These are phyloP conservation scores for Tricharina praecox DNA, from an alignment of 495 filamentous ascomycete species.

Conservation along the genomic window DNA sequence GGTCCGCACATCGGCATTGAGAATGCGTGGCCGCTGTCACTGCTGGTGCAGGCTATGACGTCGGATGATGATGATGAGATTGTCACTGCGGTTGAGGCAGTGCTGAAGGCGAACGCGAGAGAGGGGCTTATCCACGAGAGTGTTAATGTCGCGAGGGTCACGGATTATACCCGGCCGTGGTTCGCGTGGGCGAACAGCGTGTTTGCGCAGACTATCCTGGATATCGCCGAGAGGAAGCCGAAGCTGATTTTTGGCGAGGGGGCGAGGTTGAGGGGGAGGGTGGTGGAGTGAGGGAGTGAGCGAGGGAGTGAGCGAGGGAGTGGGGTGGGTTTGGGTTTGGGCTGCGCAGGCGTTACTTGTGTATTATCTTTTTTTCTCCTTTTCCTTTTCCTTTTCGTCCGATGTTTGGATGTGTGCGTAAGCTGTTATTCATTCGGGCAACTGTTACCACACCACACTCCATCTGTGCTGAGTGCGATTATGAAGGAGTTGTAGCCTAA, in stretches of 20 bases:
- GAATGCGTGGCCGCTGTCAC: constrained; percentile 95
- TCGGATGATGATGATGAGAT: constrained; percentile 80
- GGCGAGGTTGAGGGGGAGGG: too few species aligned
- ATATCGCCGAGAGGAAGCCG: constrained; percentile 71
- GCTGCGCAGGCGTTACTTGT: too few species aligned
- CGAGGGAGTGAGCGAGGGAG: too few species aligned
- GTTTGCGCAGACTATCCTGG: constrained; percentile 82
- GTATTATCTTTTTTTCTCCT: too few species aligned
- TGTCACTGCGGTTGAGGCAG: constrained; percentile 45
- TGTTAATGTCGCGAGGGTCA: constrained; percentile 59
- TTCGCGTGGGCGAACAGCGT: constrained; percentile 98
- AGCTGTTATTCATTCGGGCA: too few species aligned
- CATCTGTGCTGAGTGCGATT: too few species aligned
- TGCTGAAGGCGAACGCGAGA: constrained; percentile 46
- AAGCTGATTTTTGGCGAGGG: constrained; percentile 52
- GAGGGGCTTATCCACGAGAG: constrained; percentile 85
- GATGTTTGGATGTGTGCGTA: too few species aligned
- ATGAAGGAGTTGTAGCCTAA: too few species aligned
- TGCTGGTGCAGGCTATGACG: constrained; percentile 80
- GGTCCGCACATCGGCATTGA: constrained; percentile 61
- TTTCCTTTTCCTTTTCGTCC: too few species aligned
- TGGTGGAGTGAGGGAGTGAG: too few species aligned
- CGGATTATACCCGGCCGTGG: constrained; percentile 74
- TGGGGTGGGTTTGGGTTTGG: too few species aligned
- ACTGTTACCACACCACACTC: too few species aligned